Conservation (phyloP, 1,284 basidiomycete genomes). For the Mycosarcoma maydis region DNA sequence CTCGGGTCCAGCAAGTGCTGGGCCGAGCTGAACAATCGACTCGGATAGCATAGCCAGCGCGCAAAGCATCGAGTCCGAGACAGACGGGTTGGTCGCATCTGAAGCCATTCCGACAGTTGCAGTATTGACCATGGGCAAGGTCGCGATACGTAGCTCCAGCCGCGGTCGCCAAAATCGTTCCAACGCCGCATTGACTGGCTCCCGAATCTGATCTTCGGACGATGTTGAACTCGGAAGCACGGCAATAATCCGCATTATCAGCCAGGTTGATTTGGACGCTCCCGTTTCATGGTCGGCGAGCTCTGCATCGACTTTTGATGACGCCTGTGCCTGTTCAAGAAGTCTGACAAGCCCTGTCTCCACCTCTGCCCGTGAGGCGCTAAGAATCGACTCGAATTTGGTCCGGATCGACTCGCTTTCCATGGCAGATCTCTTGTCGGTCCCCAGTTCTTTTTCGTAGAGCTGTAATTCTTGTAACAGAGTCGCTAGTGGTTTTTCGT, state of each 20-base stretch:
- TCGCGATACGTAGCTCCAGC: slow-evolving; percentile 15
- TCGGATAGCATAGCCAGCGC: slow-evolving; percentile 22
- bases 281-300: background rate
- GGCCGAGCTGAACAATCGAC: slow-evolving; percentile 30
- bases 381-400: slow-evolving; percentile 17
- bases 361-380: slow-evolving; percentile 12
- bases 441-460: slow-evolving; percentile 21
- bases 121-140: background rate
- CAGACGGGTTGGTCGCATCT: background rate
- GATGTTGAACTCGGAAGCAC: slow-evolving; percentile 6
- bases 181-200: slow-evolving; percentile 16
- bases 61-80: slow-evolving; percentile 13
- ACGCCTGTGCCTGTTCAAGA: slow-evolving; percentile 13
- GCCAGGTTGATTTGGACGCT: slow-evolving; percentile 1
- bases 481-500: slow-evolving; percentile 16
- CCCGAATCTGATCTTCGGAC: background rate
- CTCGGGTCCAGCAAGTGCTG: slow-evolving; percentile 23
- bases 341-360: slow-evolving; percentile 11
- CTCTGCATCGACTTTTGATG: background rate
- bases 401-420: slow-evolving; percentile 15
- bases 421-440: slow-evolving; percentile 11
- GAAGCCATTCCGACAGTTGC: background rate
- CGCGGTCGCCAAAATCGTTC: slow-evolving; percentile 27
- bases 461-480: slow-evolving; percentile 13
- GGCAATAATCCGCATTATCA: slow-evolving; percentile 23